These are phyloP conservation scores for Alternaria incomplexa DNA, from an alignment of 2,329 filamentous ascomycete genomes.

Conservation along the genomic window DNA sequence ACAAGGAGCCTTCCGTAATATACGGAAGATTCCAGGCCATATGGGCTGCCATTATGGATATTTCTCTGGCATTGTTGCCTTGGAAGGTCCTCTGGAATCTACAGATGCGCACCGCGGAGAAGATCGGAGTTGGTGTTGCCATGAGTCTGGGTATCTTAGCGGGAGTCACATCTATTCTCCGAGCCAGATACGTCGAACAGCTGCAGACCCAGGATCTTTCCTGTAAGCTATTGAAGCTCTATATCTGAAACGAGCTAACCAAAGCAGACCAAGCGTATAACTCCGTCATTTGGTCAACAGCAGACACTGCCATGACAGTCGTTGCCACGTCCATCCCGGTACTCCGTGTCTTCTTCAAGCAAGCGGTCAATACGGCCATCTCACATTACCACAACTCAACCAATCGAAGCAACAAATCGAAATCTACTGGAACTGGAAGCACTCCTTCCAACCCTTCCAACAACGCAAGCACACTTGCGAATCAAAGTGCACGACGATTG, in stretches of 20 bases:
- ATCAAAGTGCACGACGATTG: neutral
- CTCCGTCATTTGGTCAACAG: constrained; percentile 6
- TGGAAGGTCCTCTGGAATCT: constrained; percentile 15
- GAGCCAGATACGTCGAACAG: neutral
- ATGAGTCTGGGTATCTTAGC: constrained; percentile 18
- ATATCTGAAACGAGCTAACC: neutral
- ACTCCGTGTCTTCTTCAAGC: constrained; percentile 9
- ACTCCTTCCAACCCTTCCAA: neutral
- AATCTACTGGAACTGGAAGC: neutral
- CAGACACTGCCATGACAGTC: constrained; percentile 5
- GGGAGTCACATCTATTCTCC: neutral
- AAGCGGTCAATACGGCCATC: neutral
- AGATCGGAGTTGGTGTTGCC: constrained; percentile 16
- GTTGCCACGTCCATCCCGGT: constrained; percentile 8
- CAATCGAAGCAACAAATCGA: neutral
- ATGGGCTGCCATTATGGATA: constrained; percentile 20
- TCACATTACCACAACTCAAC: neutral
- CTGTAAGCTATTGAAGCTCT: neutral
- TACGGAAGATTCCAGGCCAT: constrained; percentile 10
- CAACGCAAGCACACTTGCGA: neutral
- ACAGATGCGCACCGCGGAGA: constrained; percentile 15
- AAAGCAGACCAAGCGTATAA: constrained; percentile 5
- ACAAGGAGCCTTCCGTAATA: constrained; percentile 7
- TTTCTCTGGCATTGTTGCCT: constrained; percentile 13
- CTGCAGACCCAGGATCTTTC: neutral